These are phyloP conservation scores for Alternaria sp. DNA, from an alignment of 2,329 filamentous ascomycete genomes.

Conservation along the genomic window DNA sequence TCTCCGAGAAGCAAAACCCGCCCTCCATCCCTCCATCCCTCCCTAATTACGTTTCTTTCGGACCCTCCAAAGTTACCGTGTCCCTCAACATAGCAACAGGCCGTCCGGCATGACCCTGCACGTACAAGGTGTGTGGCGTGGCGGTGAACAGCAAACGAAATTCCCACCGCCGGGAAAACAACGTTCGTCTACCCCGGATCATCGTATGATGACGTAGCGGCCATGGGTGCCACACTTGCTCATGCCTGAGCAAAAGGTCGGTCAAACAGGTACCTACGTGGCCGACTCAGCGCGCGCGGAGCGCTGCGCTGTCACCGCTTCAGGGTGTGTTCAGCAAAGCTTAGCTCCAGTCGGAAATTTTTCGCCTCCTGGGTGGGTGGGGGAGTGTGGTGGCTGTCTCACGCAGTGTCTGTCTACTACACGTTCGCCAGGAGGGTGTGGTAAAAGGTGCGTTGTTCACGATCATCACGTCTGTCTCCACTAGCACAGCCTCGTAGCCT, in stretches of 20 bases:
- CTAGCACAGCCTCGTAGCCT: slow-evolving; percentile 28
- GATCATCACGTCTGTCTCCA: neutral
- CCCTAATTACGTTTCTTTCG: slow-evolving; percentile 17
- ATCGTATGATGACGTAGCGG: slow-evolving; percentile 36
- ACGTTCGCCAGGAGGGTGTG: slow-evolving; percentile 18
- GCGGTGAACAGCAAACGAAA: slow-evolving; percentile 38
- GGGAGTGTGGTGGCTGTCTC: neutral
- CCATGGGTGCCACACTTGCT: slow-evolving; percentile 10
- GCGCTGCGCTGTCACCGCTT: slow-evolving; percentile 31
- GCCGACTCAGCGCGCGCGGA: slow-evolving; percentile 22
- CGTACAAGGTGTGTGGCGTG: slow-evolving; percentile 10
- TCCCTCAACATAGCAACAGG: slow-evolving; percentile 9
- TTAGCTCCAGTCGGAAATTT: neutral
- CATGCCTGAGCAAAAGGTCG: slow-evolving; percentile 17
- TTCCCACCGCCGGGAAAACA: slow-evolving; percentile 20
- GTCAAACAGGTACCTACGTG: slow-evolving; percentile 34
- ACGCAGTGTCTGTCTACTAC: neutral
- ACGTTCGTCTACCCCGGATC: slow-evolving; percentile 27
- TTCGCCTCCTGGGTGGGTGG: neutral
- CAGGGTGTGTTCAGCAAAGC: neutral
- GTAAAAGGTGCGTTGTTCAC: slow-evolving; percentile 31
- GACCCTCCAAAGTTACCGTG: slow-evolving; percentile 12
- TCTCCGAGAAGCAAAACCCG: slow-evolving; percentile 7
- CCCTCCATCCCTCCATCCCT: slow-evolving; percentile 3
- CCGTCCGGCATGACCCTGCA: slow-evolving; percentile 22